Base-by-base conservation (phyloP, 768 basidiomycete species). In the Boletus subparvulus region DNA sequence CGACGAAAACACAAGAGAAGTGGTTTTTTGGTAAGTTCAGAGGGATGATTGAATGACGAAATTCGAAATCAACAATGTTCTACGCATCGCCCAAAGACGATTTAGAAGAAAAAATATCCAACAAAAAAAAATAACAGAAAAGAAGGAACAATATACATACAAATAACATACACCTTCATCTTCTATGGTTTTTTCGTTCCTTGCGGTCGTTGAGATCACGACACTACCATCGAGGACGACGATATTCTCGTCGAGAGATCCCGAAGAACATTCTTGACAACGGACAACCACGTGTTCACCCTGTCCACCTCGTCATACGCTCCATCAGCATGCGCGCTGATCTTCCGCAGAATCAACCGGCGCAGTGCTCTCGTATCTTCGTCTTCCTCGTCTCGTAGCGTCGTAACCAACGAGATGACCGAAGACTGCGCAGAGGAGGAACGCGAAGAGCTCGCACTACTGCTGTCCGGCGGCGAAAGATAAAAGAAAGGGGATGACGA, bases 281-380 rank as follows among this genome's bases (percentile, higher is more conserved):
- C 81, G 46, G 78, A 76, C 19, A 88, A 69, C 87, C 88, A 89
- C 1, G 70, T 72, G 21, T 74, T 75, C 35, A 78, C 78, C 59
- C 78, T 81, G 56, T 89, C 86, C 42, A 88, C 75, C 64, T 88
- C 85, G 42, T 85, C 84, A 62, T 81, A 79, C 3, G 84, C 83
- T 7, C 81, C 82, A 16, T 75, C 74, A 50, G 81, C 61, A 45
- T 80, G 73, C 55, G 82, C 79, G 39, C 85, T 82, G 52, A 90
- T 80, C 72, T 88, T 89, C 45, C 85, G 80, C 40, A 83, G 69
- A 21, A 90, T 63, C n/a, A 91, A 68, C 17, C 86, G 77, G 14
- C 86, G 85, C 36, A 88, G 74, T 28, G 78, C 76, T 36, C 81
- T 79, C 12, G 77, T 79, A 57, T 90, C 89, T 47, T 88, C 83